These are phyloP conservation scores for Setomelanomma holmii DNA, from an alignment of 2,329 filamentous ascomycete species.

Conservation along the genomic window DNA sequence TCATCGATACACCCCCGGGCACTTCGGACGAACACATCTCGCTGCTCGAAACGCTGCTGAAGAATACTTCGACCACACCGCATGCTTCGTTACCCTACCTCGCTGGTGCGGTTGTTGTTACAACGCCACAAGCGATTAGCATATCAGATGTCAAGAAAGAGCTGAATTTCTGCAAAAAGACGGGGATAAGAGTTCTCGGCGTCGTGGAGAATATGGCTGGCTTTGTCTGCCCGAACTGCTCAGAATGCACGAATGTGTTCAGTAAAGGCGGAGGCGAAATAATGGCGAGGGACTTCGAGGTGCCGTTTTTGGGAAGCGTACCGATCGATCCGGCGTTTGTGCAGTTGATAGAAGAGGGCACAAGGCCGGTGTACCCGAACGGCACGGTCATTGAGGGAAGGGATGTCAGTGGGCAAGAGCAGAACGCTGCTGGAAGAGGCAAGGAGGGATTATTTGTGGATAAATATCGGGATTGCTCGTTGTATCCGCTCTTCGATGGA, in stretches of 20 bases:
- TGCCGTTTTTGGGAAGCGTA: slow-evolving; percentile 83
- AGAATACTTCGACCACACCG: slow-evolving; percentile 31
- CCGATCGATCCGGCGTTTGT: slow-evolving; percentile 95
- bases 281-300: slow-evolving; percentile 86
- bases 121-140: slow-evolving; percentile 92
- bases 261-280: slow-evolving; percentile 86
- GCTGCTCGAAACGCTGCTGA: slow-evolving; percentile 79
- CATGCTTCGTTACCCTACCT: slow-evolving; percentile 51
- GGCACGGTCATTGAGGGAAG: slow-evolving; percentile 61
- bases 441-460: slow-evolving; percentile 62
- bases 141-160: slow-evolving; percentile 95
- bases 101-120: slow-evolving; percentile 90
- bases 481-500: slow-evolving; percentile 71
- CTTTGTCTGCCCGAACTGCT: slow-evolving; percentile 78
- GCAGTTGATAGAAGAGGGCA: slow-evolving; percentile 78
- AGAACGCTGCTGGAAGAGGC: slow-evolving; percentile 12
- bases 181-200: slow-evolving; percentile 78
- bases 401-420: slow-evolving; percentile 37
- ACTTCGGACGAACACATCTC: slow-evolving; percentile 98
- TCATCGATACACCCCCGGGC: slow-evolving; percentile 95
- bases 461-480: slow-evolving; percentile 76
- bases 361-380: slow-evolving; percentile 71
- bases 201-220: slow-evolving; percentile 98
- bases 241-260: slow-evolving; percentile 92
- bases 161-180: slow-evolving; percentile 90